Percentiles rank a stretch among this genome's conserved stretches.
Evolutionary conservation across 305 asterid genomes (phyloP).

Genomic region (Striga hermonthica): DNA sequence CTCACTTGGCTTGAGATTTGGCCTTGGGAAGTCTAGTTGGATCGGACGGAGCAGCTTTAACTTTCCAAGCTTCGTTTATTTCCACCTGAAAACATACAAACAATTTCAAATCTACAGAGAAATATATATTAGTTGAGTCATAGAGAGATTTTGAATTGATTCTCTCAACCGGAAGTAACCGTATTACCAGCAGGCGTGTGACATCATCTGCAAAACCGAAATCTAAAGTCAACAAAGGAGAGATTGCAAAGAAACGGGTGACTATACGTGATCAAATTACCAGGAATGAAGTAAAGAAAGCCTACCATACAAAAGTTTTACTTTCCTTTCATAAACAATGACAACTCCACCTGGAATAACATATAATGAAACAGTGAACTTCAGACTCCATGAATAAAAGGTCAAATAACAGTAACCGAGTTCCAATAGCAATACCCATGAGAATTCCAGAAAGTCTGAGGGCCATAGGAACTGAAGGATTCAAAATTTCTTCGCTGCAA

Average conservation of each 20-base stretch:
- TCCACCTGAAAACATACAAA: slow-evolving; percentile 54
- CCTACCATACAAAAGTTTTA: slow-evolving; percentile 80
- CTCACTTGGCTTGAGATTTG: slow-evolving; percentile 80
- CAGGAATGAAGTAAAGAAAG: slow-evolving; percentile 21
- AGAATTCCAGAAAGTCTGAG: slow-evolving; percentile 93
- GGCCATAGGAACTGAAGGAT: slow-evolving; percentile 95
- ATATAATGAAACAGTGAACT: background rate
- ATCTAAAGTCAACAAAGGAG: slow-evolving; percentile 22
- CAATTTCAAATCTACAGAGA: slow-evolving; percentile 15
- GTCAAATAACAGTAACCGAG: slow-evolving; percentile 24
- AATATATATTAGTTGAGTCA: slow-evolving; percentile 19
- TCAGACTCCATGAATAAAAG: background rate
- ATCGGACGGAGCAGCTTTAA: slow-evolving; percentile 55
- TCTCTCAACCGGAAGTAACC: slow-evolving; percentile 13
- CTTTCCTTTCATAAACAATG: slow-evolving; percentile 89
- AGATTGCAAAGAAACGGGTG: background rate
- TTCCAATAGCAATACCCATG: slow-evolving; percentile 57
- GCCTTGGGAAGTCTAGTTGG: slow-evolving; percentile 70
- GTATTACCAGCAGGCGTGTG: slow-evolving; percentile 72
- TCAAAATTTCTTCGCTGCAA: slow-evolving; percentile 75
- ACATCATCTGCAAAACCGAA: slow-evolving; percentile 67
- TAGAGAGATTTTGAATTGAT: slow-evolving; percentile 11
- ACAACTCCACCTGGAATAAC: slow-evolving; percentile 77
- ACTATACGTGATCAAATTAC: background rate
- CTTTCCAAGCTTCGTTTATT: slow-evolving; percentile 88